These are phyloP conservation scores for Pseudopyricularia cyperi DNA, from an alignment of 2,329 filamentous ascomycete species.

Conservation along the genomic window DNA sequence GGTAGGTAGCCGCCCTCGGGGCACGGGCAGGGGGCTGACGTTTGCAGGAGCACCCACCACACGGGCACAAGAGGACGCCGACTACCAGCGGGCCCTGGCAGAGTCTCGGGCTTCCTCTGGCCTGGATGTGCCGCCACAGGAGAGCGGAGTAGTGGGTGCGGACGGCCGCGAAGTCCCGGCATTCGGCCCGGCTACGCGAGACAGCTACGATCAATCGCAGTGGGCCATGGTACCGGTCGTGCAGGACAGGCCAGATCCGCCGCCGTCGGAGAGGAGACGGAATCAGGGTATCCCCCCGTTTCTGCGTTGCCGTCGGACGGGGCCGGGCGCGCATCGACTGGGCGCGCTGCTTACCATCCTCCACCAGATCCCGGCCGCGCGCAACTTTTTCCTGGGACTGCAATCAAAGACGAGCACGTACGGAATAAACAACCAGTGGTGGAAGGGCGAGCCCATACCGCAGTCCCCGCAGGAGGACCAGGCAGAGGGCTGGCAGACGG, in stretches of 20 bases:
- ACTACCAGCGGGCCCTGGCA: conserved; percentile 41
- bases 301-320: conserved; percentile 24
- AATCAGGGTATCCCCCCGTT: conserved; percentile 34
- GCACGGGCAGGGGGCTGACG: conserved; percentile 6
- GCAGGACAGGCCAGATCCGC: conserved; percentile 20
- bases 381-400: conserved; percentile 36
- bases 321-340: conserved; percentile 25
- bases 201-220: conserved; percentile 37
- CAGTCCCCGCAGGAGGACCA: conserved; percentile 16
- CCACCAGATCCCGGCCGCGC: conserved; percentile 43
- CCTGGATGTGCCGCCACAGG: conserved; percentile 27
- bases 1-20: conserved; percentile 19
- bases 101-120: conserved; percentile 42
- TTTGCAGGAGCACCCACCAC: conserved; percentile 13
- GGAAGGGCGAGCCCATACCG: conserved; percentile 41
- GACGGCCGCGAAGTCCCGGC: conserved; percentile 25
- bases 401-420: conserved; percentile 27
- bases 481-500: conserved; percentile 15
- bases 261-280: conserved; percentile 31
- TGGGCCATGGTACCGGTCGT: conserved; percentile 45
- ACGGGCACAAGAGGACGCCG: conserved; percentile 35
- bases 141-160: conserved; percentile 29
- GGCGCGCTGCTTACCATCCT: conserved; percentile 44
- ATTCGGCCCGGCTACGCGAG: conserved; percentile 47
- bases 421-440: conserved; percentile 46